Base-by-base conservation (phyloP, 352 stramenopile species). In the Phytophthora ohioensis region DNA sequence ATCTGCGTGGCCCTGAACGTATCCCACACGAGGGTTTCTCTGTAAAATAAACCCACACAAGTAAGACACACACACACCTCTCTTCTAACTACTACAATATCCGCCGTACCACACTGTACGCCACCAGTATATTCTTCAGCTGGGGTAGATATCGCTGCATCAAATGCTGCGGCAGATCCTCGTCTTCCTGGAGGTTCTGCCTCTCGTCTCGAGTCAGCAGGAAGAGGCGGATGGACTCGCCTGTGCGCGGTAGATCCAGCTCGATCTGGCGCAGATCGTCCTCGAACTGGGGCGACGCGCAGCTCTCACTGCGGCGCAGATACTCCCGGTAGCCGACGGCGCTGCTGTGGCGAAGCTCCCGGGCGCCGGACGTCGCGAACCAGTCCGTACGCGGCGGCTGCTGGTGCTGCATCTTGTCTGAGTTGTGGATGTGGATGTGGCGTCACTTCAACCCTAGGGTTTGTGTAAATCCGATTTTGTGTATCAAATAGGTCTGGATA, bases 1-100 rank as follows among this genome's bases (percentile, higher is more conserved):
- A 31, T 93, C 86, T 34, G 82, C 84, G 41, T 93, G 86, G 46
- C 86, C 86, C 57, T 93, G 86, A 2, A 93, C 82, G 57, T 93
- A 93, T 0, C 86, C 86, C n/a, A 93, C 81, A 30, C 84, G 80
- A 39, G 81, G 72, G 51, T 92, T 93, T 36, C 84, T 70, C 81
- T 92, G 41, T 30, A 56, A 15, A 38, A 35, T 27, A 35, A 43
- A 36, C 8, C 17, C 45, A 41, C 3, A 58, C 32, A 45, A 41
- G 43, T 46, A 32, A 43, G 46, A 27, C 17, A 41, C 15, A 6
- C 21, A 27, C 21, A 27, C 21, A 4, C 15, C 8, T 42, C 17
- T 45, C 3, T 15, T 46, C 21, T 45, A 43, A 2, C 21, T 41
- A 27, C 21, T 27, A 27, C 21, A 27, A 27, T 27, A 27, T 34